These are phyloP conservation scores for Mycena metata DNA, from an alignment of 768 basidiomycete genomes.

Conservation along the genomic window DNA sequence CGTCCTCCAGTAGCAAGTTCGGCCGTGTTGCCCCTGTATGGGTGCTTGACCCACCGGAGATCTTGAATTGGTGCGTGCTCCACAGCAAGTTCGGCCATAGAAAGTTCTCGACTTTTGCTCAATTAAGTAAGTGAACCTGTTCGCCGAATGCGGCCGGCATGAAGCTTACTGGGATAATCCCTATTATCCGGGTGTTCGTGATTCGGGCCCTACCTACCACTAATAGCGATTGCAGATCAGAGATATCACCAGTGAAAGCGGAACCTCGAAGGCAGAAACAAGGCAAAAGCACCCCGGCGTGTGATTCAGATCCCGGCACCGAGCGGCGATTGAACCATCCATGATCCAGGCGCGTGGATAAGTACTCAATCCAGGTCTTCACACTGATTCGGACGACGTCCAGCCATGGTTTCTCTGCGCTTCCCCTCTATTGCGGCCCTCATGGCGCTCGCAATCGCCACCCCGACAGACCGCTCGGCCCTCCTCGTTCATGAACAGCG, in stretches of 20 bases:
- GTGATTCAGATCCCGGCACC: too few species aligned
- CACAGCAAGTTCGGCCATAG: conserved; percentile 22
- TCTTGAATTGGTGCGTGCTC: conserved; percentile 23
- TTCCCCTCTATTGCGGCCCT: too few species aligned
- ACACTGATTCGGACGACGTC: too few species aligned
- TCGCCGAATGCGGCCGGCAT: conserved; percentile 20
- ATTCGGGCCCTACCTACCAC: conserved; percentile 1
- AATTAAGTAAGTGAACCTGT: conserved; percentile 24
- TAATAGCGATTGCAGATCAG: conserved; percentile 13
- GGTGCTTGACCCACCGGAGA: conserved; percentile 21
- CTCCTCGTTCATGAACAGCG: too few species aligned
- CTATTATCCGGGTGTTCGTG: conserved; percentile 7
- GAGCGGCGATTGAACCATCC: too few species aligned
- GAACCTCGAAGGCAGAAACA: too few species aligned
- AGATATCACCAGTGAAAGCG: too few species aligned
- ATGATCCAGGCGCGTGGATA: too few species aligned
- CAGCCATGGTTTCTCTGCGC: too few species aligned
- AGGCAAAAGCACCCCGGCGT: conserved; percentile 11
- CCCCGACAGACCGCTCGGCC: too few species aligned
- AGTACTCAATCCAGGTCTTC: too few species aligned
- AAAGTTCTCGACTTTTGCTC: conserved; percentile 21
- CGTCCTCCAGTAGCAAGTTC: conserved; percentile 21
- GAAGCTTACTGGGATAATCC: conserved; percentile 13
- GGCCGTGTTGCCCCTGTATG: conserved; percentile 22
- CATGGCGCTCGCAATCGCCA: too few species aligned